phyloP scores from a whole-genome alignment of 257 asterid genomes.

The Solanum virginianum region DNA sequence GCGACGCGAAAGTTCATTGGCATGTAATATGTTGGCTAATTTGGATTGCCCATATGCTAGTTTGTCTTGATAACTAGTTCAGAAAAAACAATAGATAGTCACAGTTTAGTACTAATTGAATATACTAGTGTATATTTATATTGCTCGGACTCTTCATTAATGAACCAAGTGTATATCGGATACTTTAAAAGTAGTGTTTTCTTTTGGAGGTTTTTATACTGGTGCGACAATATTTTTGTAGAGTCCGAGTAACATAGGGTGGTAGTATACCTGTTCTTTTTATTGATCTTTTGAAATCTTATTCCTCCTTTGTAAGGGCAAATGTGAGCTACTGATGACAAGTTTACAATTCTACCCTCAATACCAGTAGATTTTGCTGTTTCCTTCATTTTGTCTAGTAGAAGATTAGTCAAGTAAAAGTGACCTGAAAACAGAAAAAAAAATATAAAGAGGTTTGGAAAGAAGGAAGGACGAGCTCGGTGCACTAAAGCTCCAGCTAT shows the following conservation, averaged over 20 bases:
- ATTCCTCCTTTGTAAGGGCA: constrained; percentile 51
- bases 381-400: constrained; percentile 76
- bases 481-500: no score
- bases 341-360: constrained; percentile 77
- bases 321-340: constrained; percentile 71
- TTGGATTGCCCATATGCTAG: constrained; percentile 87
- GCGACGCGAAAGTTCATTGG: constrained; percentile 64
- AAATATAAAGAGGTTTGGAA: neutral
- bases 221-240: neutral
- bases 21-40: constrained; percentile 69
- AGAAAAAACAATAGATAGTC: neutral
- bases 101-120: neutral
- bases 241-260: neutral
- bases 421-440: constrained; percentile 37
- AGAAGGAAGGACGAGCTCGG: no score
- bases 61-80: constrained; percentile 57
- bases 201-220: neutral
- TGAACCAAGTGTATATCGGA: neutral
- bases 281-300: constrained; percentile 41
- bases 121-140: neutral
- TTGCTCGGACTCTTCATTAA: neutral
- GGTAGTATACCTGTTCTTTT: constrained; percentile 31
- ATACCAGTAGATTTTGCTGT: constrained; percentile 53
- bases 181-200: neutral
- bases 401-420: constrained; percentile 85